These are phyloP conservation scores for Alternaria arborescens DNA, from an alignment of 2,329 filamentous ascomycete genomes.

Conservation along the genomic window DNA sequence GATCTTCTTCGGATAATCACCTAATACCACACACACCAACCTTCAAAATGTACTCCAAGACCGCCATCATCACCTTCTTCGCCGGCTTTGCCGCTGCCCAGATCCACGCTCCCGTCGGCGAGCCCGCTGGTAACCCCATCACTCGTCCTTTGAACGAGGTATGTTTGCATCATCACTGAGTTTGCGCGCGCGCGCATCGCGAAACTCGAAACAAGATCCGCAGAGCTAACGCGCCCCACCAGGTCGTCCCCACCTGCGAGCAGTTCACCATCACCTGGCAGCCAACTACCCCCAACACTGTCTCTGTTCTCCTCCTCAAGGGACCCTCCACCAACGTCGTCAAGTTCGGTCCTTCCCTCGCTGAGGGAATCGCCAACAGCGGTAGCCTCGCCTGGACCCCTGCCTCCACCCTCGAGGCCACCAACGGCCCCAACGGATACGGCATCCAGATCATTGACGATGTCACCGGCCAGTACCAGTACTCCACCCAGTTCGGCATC, in stretches of 20 bases:
- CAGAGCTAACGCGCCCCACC: constrained; percentile 13
- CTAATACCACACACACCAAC: constrained; percentile 30
- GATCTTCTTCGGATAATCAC: constrained; percentile 36
- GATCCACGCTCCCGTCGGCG: constrained; percentile 40
- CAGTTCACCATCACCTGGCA: constrained; percentile 68
- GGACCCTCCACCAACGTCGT: constrained; percentile 65
- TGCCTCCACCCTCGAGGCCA: constrained; percentile 54
- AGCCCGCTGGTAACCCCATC: constrained; percentile 64
- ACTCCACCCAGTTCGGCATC: constrained; percentile 69
- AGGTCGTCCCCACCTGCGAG: constrained; percentile 64
- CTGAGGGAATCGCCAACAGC: constrained; percentile 63
- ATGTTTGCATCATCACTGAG: constrained; percentile 20
- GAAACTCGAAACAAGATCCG: constrained; percentile 4
- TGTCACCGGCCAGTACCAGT: constrained; percentile 66
- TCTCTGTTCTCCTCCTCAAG: constrained; percentile 68
- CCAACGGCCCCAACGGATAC: constrained; percentile 61
- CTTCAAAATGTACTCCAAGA: constrained; percentile 47
- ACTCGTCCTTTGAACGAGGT: constrained; percentile 58
- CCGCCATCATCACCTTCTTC: constrained; percentile 59
- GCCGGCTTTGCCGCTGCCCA: constrained; percentile 59
- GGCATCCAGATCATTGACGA: constrained; percentile 70
- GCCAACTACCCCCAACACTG: constrained; percentile 57
- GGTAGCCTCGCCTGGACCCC: constrained; percentile 66
- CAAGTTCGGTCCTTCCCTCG: constrained; percentile 60
- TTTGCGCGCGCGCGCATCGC: not conserved